phyloP scores from a whole-genome alignment of 2,329 filamentous ascomycete species.

The Aspergillus novofumigatus region DNA sequence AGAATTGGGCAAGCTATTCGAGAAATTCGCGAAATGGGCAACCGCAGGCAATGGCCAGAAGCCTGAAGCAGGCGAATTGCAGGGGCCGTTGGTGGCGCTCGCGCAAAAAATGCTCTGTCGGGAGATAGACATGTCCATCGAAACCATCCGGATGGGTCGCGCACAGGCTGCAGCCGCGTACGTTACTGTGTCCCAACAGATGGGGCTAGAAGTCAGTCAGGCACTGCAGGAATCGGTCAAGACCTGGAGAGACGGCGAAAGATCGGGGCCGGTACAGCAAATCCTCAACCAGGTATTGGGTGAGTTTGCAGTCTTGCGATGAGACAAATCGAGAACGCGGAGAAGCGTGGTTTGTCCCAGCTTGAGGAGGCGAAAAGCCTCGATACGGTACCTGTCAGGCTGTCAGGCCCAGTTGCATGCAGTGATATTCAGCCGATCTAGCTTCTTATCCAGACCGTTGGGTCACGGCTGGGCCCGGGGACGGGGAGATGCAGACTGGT shows the following conservation, averaged over 20 bases:
- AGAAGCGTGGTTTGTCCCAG: background rate
- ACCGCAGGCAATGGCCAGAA: constrained; percentile 8
- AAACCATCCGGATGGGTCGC: constrained; percentile 35
- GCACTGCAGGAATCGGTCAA: constrained; percentile 21
- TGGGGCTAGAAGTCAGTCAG: constrained; percentile 16
- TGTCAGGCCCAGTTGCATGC: background rate
- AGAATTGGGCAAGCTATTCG: constrained; percentile 31
- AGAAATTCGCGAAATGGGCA: constrained; percentile 24
- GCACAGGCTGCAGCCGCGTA: constrained; percentile 34
- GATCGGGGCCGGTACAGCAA: constrained; percentile 35
- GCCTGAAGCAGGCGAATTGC: constrained; percentile 21
- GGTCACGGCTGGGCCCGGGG: background rate
- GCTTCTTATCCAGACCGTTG: background rate
- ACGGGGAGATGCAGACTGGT: background rate
- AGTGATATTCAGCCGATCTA: background rate
- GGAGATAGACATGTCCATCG: constrained; percentile 33
- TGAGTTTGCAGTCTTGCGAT: constrained; percentile 3
- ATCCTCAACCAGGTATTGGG: constrained; percentile 30
- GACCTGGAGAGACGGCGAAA: constrained; percentile 36
- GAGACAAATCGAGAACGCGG: background rate
- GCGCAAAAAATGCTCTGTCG: constrained; percentile 27
- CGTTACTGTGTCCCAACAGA: constrained; percentile 23
- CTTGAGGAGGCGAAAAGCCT: background rate
- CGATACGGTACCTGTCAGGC: background rate
- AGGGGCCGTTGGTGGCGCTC: constrained; percentile 24